These are phyloP conservation scores for Solanum piurae DNA, from an alignment of 257 asterid species.

Conservation along the genomic window DNA sequence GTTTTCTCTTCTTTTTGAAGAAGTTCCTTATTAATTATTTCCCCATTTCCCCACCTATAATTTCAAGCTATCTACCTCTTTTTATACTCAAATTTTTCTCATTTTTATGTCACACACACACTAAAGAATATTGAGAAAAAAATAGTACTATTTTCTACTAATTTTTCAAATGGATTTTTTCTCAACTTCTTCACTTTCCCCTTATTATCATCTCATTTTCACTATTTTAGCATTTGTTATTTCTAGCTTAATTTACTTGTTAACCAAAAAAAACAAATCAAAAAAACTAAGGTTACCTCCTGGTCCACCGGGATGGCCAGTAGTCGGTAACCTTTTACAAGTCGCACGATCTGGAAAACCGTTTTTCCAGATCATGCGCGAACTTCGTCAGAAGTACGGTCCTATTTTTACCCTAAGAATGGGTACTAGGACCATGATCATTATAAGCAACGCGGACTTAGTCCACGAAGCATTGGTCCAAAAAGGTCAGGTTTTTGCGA, in stretches of 20 bases:
- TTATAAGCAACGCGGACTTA: constrained; percentile 42
- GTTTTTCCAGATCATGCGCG: constrained; percentile 56
- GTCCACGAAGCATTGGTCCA: constrained; percentile 60
- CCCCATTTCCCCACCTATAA: neutral
- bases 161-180: constrained; percentile 26
- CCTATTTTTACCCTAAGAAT: constrained; percentile 63
- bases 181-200: constrained; percentile 17
- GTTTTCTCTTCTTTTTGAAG: neutral
- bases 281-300: constrained; percentile 67
- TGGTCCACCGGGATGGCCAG: constrained; percentile 86
- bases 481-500: constrained; percentile 70
- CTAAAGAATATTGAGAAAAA: neutral
- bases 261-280: constrained; percentile 26
- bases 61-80: neutral
- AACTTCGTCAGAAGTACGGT: constrained; percentile 50
- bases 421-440: constrained; percentile 82
- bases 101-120: neutral
- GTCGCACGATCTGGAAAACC: constrained; percentile 77
- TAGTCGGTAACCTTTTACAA: constrained; percentile 84
- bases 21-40: neutral
- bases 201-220: constrained; percentile 50
- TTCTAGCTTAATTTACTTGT: constrained; percentile 32
- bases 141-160: neutral
- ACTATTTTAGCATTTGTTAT: constrained; percentile 46
- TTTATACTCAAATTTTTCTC: neutral